Evolutionary conservation across 1,284 basidiomycete species (phyloP).

Genomic region (Melampsora occidentalis): DNA sequence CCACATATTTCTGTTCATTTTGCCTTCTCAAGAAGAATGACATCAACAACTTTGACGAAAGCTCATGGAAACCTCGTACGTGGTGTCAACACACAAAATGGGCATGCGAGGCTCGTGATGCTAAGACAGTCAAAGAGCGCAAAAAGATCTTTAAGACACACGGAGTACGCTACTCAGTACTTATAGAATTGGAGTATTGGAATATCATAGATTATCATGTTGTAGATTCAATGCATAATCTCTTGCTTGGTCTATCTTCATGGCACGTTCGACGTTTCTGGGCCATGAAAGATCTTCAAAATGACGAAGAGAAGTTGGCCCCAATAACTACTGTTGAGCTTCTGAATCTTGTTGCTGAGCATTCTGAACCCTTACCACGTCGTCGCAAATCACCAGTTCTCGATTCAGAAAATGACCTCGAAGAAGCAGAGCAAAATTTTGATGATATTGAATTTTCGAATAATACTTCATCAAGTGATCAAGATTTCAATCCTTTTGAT

Average conservation of each 20-base stretch:
- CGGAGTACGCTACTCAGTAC: conserved; percentile 21
- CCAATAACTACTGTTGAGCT: no score
- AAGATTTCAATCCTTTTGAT: not conserved
- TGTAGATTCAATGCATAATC: no score
- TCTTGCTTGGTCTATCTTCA: no score
- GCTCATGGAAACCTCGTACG: conserved; percentile 18
- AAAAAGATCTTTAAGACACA: conserved; percentile 10
- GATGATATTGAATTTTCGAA: no score
- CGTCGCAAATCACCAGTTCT: conserved; percentile 21
- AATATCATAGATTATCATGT: no score
- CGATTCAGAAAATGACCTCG: conserved; percentile 3
- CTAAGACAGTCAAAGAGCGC: not conserved
- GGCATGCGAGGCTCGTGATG: conserved; percentile 7
- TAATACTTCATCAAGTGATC: not conserved
- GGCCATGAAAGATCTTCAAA: no score
- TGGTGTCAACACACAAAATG: conserved; percentile 2
- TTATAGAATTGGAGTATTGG: conserved; percentile 15
- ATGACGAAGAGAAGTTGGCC: no score
- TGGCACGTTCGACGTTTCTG: no score
- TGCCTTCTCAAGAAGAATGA: conserved; percentile 19
- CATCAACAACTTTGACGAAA: conserved; percentile 14
- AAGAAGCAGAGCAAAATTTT: conserved; percentile 25
- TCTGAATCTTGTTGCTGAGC: no score
- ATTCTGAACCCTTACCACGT: conserved; percentile 23
- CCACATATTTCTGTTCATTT: conserved; percentile 40